A percentile compares a stretch with the other conserved stretches of the same genome.
Conservation (phyloP, 179 eudicot genomes). For the Beta lomatogona region DNA sequence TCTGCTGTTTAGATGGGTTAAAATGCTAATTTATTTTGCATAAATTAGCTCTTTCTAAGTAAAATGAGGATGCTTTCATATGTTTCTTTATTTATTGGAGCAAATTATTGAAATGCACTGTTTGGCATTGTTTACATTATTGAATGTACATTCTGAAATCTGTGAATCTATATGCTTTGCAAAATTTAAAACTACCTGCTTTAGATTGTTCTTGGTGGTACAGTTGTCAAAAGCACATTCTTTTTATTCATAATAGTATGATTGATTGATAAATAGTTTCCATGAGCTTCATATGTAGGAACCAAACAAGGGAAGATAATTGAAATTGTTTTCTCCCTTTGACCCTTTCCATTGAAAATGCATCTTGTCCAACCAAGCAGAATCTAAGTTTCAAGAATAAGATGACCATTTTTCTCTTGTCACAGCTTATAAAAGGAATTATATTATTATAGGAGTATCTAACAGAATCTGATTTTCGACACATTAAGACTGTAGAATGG, state of each 20-base stretch:
- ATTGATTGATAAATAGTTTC: neutral
- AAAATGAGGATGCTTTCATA: slow-evolving; percentile 3
- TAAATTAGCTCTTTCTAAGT: neutral
- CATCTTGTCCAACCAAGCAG: too few relatives aligned
- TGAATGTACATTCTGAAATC: neutral
- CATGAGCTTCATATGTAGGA: neutral
- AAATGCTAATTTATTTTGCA: neutral
- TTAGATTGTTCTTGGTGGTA: too few relatives aligned
- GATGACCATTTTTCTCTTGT: neutral
- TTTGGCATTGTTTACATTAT: neutral
- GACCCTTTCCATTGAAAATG: too few relatives aligned
- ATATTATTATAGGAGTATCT: too few relatives aligned
- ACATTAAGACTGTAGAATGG: neutral
- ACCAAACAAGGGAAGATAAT: neutral
- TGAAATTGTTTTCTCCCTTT: neutral
- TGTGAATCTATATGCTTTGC: neutral
- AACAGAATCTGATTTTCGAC: neutral
- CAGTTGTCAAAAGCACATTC: too few relatives aligned
- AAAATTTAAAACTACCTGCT: too few relatives aligned
- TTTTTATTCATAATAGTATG: neutral
- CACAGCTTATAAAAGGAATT: too few relatives aligned
- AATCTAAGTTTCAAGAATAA: neutral
- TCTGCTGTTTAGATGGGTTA: slow-evolving; percentile 16
- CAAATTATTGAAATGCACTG: neutral
- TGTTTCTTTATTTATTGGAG: neutral